Base-by-base conservation (phyloP, 192 early-diverging fungal species). In the Dissophora globulifera region DNA sequence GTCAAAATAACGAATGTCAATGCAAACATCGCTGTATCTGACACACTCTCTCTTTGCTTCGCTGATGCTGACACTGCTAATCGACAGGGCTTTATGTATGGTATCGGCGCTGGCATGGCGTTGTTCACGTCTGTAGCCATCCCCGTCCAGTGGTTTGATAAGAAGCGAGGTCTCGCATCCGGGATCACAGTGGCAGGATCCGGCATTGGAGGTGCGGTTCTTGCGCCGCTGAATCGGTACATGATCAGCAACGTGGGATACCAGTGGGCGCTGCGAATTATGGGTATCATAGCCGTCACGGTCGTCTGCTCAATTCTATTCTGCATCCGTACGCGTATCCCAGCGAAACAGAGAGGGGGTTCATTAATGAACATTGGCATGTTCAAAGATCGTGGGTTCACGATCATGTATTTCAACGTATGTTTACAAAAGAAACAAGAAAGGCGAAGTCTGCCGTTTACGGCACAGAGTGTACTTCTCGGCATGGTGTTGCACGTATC, bases 121-220 rank as follows among this genome's bases (percentile, higher is more conserved):
- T 87, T 85, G 35, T 82, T 84, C 13, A 83, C 90, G 7, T 84
- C 85, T 15, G 80, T 89, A 8, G 79, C 86, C 3, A 70, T 87
- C 13, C 86, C 91, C 0, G 81, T 86, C 6, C 84, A 90, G 42
- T 92, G 86, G 87, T 92, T 90, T 53, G 81, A 80, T 42, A 84
- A 81, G 52, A 66, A 61, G 5, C 80, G 91, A 45, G 85, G 85
- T 0, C 66, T 92, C 15, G 91, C 90, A 2, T 86, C 85, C 16
- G 90, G 81, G 0, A 85, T 90, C 43, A 82, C 89, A 2, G 87
- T 92, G 0, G 78, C 87, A 6, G 90, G 90, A 9, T 87, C 88
- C 2, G 90, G 90, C 3, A 65, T 90, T n/a, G 90, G 90, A 29
- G 90, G 89, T 6, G 66, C 90, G 11, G 60, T 81, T 2, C 63